Conservation (phyloP, 139 green algal species). For the Tetradesmus obliquus region DNA sequence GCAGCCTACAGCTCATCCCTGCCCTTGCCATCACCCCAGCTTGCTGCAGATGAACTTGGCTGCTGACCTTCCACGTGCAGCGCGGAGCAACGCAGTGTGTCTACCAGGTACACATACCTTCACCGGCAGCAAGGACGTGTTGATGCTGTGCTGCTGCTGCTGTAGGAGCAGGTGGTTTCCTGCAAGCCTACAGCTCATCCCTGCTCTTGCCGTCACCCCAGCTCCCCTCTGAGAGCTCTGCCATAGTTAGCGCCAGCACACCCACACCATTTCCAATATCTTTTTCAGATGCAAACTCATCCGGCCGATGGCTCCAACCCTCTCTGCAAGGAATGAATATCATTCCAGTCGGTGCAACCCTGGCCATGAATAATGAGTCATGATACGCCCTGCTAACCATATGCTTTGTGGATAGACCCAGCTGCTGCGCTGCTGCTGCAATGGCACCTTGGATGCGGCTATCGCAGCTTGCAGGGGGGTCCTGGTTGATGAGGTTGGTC, state of each 20-base stretch:
- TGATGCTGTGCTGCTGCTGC: too few species aligned
- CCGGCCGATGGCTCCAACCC: conserved; percentile 90
- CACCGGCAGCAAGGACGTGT: too few species aligned
- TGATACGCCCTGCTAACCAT: conserved; percentile 97
- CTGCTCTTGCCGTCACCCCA: background rate
- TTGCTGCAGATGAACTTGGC: too few species aligned
- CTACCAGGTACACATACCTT: too few species aligned
- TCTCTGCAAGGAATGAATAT: conserved; percentile 96
- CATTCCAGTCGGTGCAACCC: conserved; percentile 91
- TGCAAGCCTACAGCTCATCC: conserved; percentile 10
- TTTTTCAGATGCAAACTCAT: conserved; percentile 84
- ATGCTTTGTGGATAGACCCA: conserved; percentile 68
- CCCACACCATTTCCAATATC: conserved; percentile 77
- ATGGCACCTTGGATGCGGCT: conserved; percentile 73
- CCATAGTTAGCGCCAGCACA: conserved; percentile 76
- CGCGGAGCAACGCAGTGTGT: too few species aligned
- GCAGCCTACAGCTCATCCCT: conserved; percentile 12
- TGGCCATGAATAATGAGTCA: conserved; percentile 97
- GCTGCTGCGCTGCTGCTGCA: conserved; percentile 57
- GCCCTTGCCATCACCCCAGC: background rate
- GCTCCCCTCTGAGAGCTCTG: conserved; percentile 52
- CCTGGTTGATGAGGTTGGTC: conserved; percentile 82
- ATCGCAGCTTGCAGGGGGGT: conserved; percentile 85
- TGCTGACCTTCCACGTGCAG: too few species aligned
- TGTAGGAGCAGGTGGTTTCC: too few species aligned